Conservation (phyloP, 2,329 filamentous ascomycete genomes). For the Dactylellina parvicollis region DNA sequence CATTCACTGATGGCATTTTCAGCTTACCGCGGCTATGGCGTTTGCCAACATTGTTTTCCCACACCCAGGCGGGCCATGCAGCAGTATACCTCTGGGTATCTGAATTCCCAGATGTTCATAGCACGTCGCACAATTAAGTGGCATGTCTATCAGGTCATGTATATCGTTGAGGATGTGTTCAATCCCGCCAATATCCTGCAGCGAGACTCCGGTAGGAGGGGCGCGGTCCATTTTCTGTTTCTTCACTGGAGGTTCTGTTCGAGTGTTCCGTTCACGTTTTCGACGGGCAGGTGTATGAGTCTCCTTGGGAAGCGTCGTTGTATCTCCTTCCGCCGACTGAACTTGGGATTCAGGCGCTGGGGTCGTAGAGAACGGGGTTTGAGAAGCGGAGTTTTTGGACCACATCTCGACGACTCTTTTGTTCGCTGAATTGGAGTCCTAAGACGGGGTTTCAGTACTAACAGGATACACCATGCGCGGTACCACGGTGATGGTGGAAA, state of each 20-base stretch:
- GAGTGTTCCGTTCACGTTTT: slow-evolving; percentile 56
- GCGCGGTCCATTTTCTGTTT: slow-evolving; percentile 72
- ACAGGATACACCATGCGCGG: neutral
- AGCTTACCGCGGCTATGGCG: slow-evolving; percentile 73
- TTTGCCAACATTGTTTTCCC: slow-evolving; percentile 87
- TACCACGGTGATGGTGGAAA: no score
- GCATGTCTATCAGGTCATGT: slow-evolving; percentile 76
- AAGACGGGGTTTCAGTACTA: slow-evolving; percentile 52
- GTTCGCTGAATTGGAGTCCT: slow-evolving; percentile 73
- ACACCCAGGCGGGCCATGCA: slow-evolving; percentile 85
- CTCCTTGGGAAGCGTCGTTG: slow-evolving; percentile 44
- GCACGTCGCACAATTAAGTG: slow-evolving; percentile 74
- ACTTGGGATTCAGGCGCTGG: slow-evolving; percentile 48
- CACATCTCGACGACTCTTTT: slow-evolving; percentile 71
- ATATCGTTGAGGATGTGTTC: slow-evolving; percentile 76
- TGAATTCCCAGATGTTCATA: slow-evolving; percentile 74
- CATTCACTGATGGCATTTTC: neutral
- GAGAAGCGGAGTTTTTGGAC: slow-evolving; percentile 59
- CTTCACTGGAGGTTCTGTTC: slow-evolving; percentile 64
- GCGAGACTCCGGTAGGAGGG: slow-evolving; percentile 75
- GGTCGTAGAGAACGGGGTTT: slow-evolving; percentile 58
- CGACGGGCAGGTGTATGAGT: slow-evolving; percentile 53
- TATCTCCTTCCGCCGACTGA: slow-evolving; percentile 53
- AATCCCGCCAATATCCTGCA: slow-evolving; percentile 80
- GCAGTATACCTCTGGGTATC: slow-evolving; percentile 76